Percentiles rank a stretch among this genome's conserved stretches.
Conservation (phyloP, 2,329 filamentous ascomycete genomes). For the Coniochaeta ligniaria region DNA sequence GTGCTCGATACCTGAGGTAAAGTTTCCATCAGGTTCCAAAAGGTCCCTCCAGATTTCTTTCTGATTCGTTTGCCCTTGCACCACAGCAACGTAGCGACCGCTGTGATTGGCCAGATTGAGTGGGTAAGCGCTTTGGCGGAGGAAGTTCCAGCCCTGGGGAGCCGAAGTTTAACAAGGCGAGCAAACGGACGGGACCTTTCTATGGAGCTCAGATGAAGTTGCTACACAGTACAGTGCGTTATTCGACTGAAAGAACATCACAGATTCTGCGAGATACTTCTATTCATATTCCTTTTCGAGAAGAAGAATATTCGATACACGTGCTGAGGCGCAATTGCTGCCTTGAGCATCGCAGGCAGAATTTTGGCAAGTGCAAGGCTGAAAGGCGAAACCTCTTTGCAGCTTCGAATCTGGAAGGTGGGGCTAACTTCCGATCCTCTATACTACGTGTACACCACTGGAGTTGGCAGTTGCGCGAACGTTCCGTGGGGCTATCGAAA, state of each 20-base stretch:
- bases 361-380: neutral
- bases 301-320: no score
- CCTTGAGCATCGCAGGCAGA: neutral
- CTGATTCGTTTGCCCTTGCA: slow-evolving; percentile 11
- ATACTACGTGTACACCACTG: no score
- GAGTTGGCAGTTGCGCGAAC: neutral
- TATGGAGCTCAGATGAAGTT: neutral
- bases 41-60: slow-evolving; percentile 18
- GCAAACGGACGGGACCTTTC: neutral
- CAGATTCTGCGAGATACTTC: neutral
- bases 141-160: slow-evolving; percentile 1
- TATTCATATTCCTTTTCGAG: neutral
- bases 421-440: neutral
- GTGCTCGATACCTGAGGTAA: slow-evolving; percentile 12
- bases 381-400: neutral
- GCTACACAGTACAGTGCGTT: neutral
- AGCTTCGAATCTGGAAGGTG: neutral
- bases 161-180: neutral
- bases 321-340: neutral
- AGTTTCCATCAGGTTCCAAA: slow-evolving; percentile 26
- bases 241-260: neutral
- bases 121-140: neutral
- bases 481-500: no score
- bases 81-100: slow-evolving; percentile 8
- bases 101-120: slow-evolving; percentile 8